phyloP scores from a whole-genome alignment of 805 yeast species.

The Candida qinlingensis region DNA sequence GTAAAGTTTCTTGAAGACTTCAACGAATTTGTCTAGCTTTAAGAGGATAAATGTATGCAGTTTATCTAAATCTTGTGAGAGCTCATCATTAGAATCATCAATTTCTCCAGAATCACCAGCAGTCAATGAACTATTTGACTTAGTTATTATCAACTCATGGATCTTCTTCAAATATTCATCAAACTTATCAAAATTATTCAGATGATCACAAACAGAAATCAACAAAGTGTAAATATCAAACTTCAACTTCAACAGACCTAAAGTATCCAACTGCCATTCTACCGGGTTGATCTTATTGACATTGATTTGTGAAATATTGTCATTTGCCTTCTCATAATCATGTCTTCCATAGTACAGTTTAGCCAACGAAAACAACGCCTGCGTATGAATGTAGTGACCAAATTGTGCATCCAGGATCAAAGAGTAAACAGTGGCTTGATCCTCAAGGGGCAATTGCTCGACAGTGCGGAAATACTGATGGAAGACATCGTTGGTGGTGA shows the following conservation, averaged over 20 bases:
- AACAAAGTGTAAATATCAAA: constrained; percentile 2
- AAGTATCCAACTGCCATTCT: constrained; percentile 6
- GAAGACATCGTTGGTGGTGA: constrained; percentile 5
- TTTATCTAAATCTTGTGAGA: background rate
- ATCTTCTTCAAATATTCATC: constrained; percentile 7
- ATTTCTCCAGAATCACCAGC: too few species aligned
- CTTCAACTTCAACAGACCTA: background rate
- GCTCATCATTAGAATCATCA: background rate
- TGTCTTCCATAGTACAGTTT: background rate
- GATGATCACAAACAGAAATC: background rate
- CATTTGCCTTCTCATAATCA: constrained; percentile 2
- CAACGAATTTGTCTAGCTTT: constrained; percentile 4
- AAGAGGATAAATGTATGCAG: constrained; percentile 6
- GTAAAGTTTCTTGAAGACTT: constrained; percentile 8
- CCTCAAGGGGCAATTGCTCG: background rate
- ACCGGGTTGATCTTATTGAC: constrained; percentile 8
- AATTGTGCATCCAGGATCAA: constrained; percentile 4
- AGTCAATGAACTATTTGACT: too few species aligned
- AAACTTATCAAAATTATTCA: constrained; percentile 1
- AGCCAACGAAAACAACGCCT: background rate
- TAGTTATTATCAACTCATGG: constrained; percentile 1
- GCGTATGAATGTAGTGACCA: constrained; percentile 3
- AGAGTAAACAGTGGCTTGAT: background rate
- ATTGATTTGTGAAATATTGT: constrained; percentile 1
- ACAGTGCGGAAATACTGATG: constrained; percentile 1